phyloP scores from a whole-genome alignment of 768 basidiomycete genomes.

The Termitomyces sp. region DNA sequence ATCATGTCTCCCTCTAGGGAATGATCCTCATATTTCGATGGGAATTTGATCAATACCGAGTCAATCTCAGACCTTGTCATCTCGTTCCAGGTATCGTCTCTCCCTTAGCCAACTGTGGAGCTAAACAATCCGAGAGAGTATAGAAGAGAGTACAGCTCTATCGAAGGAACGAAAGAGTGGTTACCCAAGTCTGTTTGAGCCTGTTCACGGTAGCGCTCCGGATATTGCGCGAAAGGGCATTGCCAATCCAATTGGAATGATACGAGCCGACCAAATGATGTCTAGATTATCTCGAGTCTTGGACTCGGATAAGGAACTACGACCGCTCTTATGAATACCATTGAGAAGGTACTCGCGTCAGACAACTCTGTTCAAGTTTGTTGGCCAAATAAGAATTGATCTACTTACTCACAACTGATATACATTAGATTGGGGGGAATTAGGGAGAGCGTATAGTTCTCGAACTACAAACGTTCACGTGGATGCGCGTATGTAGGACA shows the following conservation, averaged over 20 bases:
- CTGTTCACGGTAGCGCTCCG: constrained; percentile 55
- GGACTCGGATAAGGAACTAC: constrained; percentile 37
- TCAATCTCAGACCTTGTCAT: constrained; percentile 43
- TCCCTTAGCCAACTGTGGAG: constrained; percentile 40
- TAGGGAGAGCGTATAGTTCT: constrained; percentile 27
- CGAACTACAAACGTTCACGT: too few relatives aligned
- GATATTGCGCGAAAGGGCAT: constrained; percentile 54
- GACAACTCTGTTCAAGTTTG: constrained; percentile 25
- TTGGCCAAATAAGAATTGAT: constrained; percentile 19
- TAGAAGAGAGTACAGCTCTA: constrained; percentile 53
- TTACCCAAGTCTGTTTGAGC: constrained; percentile 51
- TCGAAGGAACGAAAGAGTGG: constrained; percentile 39
- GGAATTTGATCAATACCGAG: constrained; percentile 49
- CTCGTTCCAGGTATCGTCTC: constrained; percentile 46
- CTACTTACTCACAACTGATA: constrained; percentile 35
- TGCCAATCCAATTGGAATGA: constrained; percentile 55
- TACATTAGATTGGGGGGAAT: constrained; percentile 31
- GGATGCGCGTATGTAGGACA: too few relatives aligned
- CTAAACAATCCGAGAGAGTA: constrained; percentile 52
- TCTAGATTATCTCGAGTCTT: constrained; percentile 37
- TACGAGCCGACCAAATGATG: constrained; percentile 59
- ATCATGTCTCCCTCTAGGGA: constrained; percentile 57
- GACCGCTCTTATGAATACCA: constrained; percentile 33
- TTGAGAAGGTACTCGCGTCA: too few relatives aligned
- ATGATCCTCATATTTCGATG: constrained; percentile 49